Evolutionary conservation across 306 rosid genomes (phyloP), one percentile per base, ranked within the genome.

Genomic region (Lathyrus oleraceus): DNA sequence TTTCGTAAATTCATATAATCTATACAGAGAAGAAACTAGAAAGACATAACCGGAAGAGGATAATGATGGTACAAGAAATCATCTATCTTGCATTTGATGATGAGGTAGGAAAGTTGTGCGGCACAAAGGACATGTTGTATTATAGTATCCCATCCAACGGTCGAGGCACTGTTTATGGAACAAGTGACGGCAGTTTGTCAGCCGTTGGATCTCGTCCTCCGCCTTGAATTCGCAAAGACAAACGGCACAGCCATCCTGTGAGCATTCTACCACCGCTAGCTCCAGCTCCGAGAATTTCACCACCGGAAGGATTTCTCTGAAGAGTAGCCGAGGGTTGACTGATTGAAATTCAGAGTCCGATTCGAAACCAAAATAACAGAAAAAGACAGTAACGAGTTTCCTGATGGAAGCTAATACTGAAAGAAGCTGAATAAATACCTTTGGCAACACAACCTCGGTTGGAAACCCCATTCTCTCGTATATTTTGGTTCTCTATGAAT

Each of bases 101-200:
- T 82, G 75, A 0, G 91, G 87, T 58, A 92, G 77, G 21, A 92
- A 82, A 8, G 87, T 84, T 8, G 89, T 87, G 11, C 99, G 81
- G 23, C 99, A 94, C 13, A 91, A 74, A 10, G 99, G 99, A 1
- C 99, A 94, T 1, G 99, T 88, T 10, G 73, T 86, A 76, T 89
- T 97, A 12, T 89, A 83, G 30, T 91, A 91, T 0, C 91, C 95
- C 76, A 89, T 88, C 99, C 99, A 94, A 53, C 96, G 95, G 87
- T 94, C 96, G 10, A 94, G 76, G 30, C 99, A 94, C 1, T 81
- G 78, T 27, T 66, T 49, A 84, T 94, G 99, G 79, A 91, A 94
- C 5, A 91, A 72, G 68, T 94, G 99, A 1, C 88, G 81, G n/a
- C 97, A 94, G 71, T 94, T 91, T 0, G 81, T 66, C 10, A 94